A percentile compares a stretch with the other conserved stretches of the same genome.
phyloP scores from a whole-genome alignment of 768 basidiomycete species.

The Lentinula raphanica region DNA sequence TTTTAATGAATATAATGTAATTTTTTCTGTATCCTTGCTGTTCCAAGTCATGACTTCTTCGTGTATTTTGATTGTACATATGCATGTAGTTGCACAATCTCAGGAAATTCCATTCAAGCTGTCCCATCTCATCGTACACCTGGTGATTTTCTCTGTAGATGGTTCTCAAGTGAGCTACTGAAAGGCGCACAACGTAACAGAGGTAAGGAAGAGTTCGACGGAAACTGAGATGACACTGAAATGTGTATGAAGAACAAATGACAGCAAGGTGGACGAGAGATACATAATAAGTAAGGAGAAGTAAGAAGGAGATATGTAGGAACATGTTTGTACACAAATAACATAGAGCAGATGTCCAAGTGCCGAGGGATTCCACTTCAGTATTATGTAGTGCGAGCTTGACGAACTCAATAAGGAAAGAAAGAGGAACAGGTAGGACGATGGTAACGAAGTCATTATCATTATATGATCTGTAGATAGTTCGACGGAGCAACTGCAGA shows the following conservation, averaged over 20 bases:
- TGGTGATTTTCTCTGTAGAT: neutral
- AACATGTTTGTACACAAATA: constrained; percentile 1
- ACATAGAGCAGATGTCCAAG: neutral
- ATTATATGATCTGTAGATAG: constrained; percentile 74
- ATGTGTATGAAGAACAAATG: neutral
- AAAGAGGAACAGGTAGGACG: neutral
- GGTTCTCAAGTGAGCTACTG: too few relatives aligned
- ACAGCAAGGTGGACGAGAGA: neutral
- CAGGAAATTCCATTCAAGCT: too few relatives aligned
- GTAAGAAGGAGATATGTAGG: neutral
- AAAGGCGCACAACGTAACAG: neutral
- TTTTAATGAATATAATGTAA: neutral
- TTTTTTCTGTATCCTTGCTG: too few relatives aligned
- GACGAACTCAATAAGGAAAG: neutral
- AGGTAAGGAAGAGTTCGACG: neutral
- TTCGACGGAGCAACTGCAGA: constrained; percentile 74
- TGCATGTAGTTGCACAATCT: neutral
- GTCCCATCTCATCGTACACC: neutral
- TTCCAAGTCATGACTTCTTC: too few relatives aligned
- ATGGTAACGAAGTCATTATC: neutral
- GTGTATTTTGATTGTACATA: neutral
- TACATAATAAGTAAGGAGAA: neutral
- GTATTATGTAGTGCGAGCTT: constrained; percentile 1
- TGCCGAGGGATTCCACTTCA: neutral
- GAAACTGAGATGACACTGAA: neutral